Evolutionary conservation across 345 rosid species (phyloP).

Genomic region (Adansonia digitata): DNA sequence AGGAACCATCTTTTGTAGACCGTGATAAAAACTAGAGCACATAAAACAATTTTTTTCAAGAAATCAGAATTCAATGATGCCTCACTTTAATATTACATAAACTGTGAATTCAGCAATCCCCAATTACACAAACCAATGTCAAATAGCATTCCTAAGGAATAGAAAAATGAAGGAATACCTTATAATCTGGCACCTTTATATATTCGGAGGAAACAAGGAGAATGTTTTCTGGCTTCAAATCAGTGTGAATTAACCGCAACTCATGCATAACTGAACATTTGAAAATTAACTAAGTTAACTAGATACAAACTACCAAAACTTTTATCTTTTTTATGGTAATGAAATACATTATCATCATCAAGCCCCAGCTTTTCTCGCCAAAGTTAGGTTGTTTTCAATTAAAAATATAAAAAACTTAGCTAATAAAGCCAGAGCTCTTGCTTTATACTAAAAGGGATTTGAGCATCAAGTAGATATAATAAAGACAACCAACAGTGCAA

Average conservation of each 20-base stretch:
- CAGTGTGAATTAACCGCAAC: slow-evolving; percentile 68
- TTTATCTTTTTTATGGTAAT: neutral
- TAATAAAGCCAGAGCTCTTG: slow-evolving; percentile 7
- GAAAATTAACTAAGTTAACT: slow-evolving; percentile 6
- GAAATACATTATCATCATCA: slow-evolving; percentile 6
- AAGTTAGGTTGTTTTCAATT: neutral
- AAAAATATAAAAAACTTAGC: neutral
- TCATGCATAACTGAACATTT: slow-evolving; percentile 71
- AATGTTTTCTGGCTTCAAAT: slow-evolving; percentile 82
- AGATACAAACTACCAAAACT: slow-evolving; percentile 12
- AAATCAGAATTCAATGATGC: slow-evolving; percentile 1
- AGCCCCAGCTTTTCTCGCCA: slow-evolving; percentile 5
- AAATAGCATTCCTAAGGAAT: neutral
- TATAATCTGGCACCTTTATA: slow-evolving; percentile 71
- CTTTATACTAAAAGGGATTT: slow-evolving; percentile 10
- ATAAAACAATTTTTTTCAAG: neutral
- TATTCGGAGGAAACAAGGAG: slow-evolving; percentile 70
- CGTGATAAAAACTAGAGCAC: slow-evolving; percentile 51
- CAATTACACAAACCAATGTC: neutral
- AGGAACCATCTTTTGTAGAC: slow-evolving; percentile 63
- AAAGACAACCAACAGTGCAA: slow-evolving; percentile 44
- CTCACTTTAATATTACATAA: neutral
- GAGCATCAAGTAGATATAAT: slow-evolving; percentile 30
- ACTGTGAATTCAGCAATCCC: neutral
- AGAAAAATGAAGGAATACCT: slow-evolving; percentile 26